Percentiles rank a stretch among this genome's conserved stretches.
These are phyloP conservation scores for Gypsophila paniculata DNA, from an alignment of 179 eudicot genomes.

Conservation along the genomic window DNA sequence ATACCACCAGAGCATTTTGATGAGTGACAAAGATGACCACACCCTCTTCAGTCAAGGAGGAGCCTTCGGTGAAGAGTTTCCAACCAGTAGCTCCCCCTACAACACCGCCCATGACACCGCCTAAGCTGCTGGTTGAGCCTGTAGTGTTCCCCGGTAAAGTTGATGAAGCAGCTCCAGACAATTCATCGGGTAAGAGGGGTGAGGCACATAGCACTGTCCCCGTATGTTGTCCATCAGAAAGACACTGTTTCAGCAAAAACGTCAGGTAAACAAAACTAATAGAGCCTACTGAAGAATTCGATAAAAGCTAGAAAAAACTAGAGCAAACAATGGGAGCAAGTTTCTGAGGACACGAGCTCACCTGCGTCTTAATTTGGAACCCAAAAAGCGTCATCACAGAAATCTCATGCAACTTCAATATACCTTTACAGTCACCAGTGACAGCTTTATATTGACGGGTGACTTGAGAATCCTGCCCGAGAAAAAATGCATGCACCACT, in stretches of 20 bases:
- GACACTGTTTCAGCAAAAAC: conserved; percentile 50
- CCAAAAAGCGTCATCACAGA: conserved; percentile 60
- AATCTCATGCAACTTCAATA: conserved; percentile 60
- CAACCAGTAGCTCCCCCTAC: conserved; percentile 61
- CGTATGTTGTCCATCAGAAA: conserved; percentile 74
- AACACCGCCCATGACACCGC: conserved; percentile 80
- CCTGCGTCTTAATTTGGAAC: conserved; percentile 54
- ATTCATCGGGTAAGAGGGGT: conserved; percentile 65
- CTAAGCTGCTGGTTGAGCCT: conserved; percentile 49
- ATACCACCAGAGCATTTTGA: conserved; percentile 94
- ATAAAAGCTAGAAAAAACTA: not conserved
- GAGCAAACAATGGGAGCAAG: not conserved
- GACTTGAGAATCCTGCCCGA: conserved; percentile 77
- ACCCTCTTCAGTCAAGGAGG: conserved; percentile 79
- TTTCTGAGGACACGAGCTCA: conserved; percentile 23
- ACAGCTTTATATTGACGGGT: conserved; percentile 64
- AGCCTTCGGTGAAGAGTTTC: conserved; percentile 54
- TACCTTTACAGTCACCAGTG: conserved; percentile 89
- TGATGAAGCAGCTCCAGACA: conserved; percentile 39
- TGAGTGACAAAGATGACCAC: conserved; percentile 85
- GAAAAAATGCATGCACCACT: conserved; percentile 71
- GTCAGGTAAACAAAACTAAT: conserved; percentile 1
- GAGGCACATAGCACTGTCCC: conserved; percentile 82
- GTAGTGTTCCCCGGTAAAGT: conserved; percentile 45
- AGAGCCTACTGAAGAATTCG: not conserved